These are phyloP conservation scores for Paecilomyces variotii DNA, from an alignment of 2,329 filamentous ascomycete species.

Conservation along the genomic window DNA sequence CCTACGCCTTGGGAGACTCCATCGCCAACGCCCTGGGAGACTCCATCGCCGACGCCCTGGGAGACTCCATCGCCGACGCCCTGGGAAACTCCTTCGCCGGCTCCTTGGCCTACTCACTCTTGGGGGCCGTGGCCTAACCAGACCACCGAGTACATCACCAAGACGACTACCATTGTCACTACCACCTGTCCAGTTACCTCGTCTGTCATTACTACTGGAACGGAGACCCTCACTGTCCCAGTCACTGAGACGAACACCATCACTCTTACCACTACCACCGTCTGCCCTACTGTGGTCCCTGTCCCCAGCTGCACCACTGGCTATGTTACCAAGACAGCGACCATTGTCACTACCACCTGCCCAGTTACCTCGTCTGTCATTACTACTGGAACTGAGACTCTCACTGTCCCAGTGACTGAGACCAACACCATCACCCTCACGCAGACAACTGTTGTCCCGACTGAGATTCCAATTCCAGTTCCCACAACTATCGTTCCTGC, in stretches of 20 bases:
- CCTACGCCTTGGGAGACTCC: neutral
- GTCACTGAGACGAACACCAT: constrained; percentile 6
- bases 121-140: constrained; percentile 3
- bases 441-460: constrained; percentile 6
- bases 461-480: neutral
- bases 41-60: neutral
- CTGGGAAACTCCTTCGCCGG: neutral
- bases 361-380: constrained; percentile 3
- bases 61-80: neutral
- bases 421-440: constrained; percentile 4
- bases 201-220: constrained; percentile 7
- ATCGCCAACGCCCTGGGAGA: neutral
- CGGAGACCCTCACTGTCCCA: constrained; percentile 6
- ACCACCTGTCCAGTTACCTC: constrained; percentile 2
- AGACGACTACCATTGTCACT: neutral
- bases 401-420: constrained; percentile 6
- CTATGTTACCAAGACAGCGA: neutral
- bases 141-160: neutral
- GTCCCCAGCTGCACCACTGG: neutral
- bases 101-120: constrained; percentile 3
- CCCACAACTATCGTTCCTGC: neutral
- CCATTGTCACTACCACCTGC: neutral
- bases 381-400: constrained; percentile 8
- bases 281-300: constrained; percentile 6
- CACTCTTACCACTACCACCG: constrained; percentile 17